Evolutionary conservation across 1,139 yeast genomes (phyloP), one percentile per base, ranked within the genome.

Genomic region (Hemisphaericaspora xylofermentans): DNA sequence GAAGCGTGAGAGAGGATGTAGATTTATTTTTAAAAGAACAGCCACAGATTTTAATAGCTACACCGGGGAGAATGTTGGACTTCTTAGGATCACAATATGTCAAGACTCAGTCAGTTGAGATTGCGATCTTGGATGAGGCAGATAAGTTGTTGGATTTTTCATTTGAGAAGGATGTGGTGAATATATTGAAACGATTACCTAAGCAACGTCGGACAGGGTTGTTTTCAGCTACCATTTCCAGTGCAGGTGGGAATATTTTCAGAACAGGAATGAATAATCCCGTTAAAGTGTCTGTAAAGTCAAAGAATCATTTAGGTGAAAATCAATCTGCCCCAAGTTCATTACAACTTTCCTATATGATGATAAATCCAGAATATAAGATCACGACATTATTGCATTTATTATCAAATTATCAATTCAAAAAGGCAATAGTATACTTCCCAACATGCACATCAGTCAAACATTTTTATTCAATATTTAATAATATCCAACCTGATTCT

Each of bases 131-230:
- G 39, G 98, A 93, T 61, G 98, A 93, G 63, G 98, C 98, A 2
- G 98, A 93, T 57, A 79, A 88, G 50, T 70, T 93, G 36, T 68
- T 93, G 31, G 98, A 91, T 60, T 62, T 82, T 31, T 87, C 93
- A 28, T 91, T 91, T 58, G 80, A 78, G 30, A 71, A 70, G 39
- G 89, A 88, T 43, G 82, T 87, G 14, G 78, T 82, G 29, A 67
- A 74, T 29, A 86, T 89, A 24, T 69, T 89, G 35, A 74, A 78
- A 39, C 64, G 74, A 36, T 66, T 91, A 30, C 96, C 98, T 0
- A 84, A 87, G 53, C 98, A 93, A 64, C 79, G 96, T 56, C 76
- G 98, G 56, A 89, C 96, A 0, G 98, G 98, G 1, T 68, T 91
- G 25, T 91, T 89, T 58, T 88, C 96, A 1, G 98, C 98, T 1